Percentiles rank a stretch among this genome's conserved stretches.
Evolutionary conservation across 257 asterid species (phyloP).

Genomic region (Capsicum chinense): DNA sequence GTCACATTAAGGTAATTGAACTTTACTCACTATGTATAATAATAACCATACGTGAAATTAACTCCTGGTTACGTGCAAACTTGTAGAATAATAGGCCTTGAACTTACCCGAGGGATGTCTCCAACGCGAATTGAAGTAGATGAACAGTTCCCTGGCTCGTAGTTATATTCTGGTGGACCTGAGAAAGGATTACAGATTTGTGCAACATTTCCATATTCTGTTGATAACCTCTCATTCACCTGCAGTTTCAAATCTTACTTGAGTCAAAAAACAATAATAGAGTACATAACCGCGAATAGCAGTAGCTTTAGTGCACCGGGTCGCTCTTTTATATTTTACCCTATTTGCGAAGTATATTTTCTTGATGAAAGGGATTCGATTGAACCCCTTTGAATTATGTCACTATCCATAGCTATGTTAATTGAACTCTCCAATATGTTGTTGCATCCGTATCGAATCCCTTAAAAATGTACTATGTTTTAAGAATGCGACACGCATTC

Average conservation of each 20-base stretch:
- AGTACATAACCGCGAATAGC: too few species aligned
- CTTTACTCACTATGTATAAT: not conserved
- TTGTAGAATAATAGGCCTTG: not conserved
- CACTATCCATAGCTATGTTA: too few species aligned
- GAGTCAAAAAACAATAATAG: not conserved
- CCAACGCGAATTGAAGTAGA: constrained; percentile 56
- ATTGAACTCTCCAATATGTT: too few species aligned
- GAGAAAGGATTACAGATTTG: constrained; percentile 93
- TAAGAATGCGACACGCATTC: too few species aligned
- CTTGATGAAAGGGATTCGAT: too few species aligned
- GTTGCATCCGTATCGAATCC: too few species aligned
- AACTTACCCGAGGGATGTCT: constrained; percentile 59
- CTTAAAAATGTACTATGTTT: too few species aligned
- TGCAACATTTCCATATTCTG: constrained; percentile 57
- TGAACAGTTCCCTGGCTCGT: constrained; percentile 63
- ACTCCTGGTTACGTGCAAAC: not conserved
- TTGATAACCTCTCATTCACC: constrained; percentile 72
- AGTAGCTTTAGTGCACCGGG: too few species aligned
- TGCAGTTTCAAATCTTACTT: constrained; percentile 33
- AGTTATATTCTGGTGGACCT: constrained; percentile 65
- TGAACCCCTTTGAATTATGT: too few species aligned
- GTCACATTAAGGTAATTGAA: not conserved
- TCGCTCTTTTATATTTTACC: too few species aligned
- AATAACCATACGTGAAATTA: not conserved
- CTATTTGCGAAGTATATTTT: too few species aligned